Percentiles rank a stretch among this genome's conserved stretches.
These are phyloP conservation scores for Candida parachauliodes DNA, from an alignment of 805 yeast species.

Conservation along the genomic window DNA sequence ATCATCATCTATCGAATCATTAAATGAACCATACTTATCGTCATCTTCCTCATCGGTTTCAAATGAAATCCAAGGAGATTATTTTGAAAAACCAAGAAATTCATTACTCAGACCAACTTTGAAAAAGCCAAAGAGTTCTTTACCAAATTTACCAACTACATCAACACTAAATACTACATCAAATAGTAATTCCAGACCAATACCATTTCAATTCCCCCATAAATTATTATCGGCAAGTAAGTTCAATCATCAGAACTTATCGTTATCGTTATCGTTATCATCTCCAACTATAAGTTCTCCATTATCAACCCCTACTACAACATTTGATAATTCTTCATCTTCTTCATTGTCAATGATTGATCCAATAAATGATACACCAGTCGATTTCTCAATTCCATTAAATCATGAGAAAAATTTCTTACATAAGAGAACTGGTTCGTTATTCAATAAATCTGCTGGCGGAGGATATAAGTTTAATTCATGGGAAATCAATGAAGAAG, in stretches of 20 bases:
- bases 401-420: slow-evolving; percentile 1
- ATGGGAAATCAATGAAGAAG: slow-evolving; percentile 22
- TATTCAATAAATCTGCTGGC: slow-evolving; percentile 15
- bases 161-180: not conserved
- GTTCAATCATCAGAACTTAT: not conserved
- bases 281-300: slow-evolving; percentile 37
- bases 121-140: slow-evolving; percentile 1
- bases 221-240: not conserved
- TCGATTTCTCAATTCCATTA: slow-evolving; percentile 30
- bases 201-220: slow-evolving; percentile 7
- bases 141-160: slow-evolving; percentile 1
- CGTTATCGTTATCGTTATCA: slow-evolving; percentile 10
- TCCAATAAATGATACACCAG: slow-evolving; percentile 38
- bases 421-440: not conserved
- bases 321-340: slow-evolving; percentile 17
- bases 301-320: slow-evolving; percentile 29
- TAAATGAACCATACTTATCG: slow-evolving; percentile 22
- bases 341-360: slow-evolving; percentile 23
- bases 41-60: slow-evolving; percentile 6
- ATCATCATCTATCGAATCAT: slow-evolving; percentile 28
- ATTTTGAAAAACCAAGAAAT: not conserved
- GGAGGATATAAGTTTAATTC: slow-evolving; percentile 19
- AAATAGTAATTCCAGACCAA: not conserved
- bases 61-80: not conserved
- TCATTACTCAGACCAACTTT: slow-evolving; percentile 3